Conservation (phyloP, 371 early-diverging fungal genomes). For the Blakeslea trispora region DNA sequence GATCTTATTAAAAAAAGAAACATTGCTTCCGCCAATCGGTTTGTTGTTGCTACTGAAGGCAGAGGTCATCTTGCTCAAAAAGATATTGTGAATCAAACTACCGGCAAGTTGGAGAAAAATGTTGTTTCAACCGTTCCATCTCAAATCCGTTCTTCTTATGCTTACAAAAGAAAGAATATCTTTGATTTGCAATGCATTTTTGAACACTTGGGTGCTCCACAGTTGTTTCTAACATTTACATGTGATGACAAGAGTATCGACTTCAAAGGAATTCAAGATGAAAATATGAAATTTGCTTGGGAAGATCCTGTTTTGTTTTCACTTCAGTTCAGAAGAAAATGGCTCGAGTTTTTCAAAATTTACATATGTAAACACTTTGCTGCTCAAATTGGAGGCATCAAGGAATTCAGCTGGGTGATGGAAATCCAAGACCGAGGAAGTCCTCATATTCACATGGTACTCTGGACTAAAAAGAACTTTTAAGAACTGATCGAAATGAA, state of each 20-base stretch:
- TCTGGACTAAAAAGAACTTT: conserved; percentile 4
- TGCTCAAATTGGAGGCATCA: conserved; percentile 6
- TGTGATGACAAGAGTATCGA: conserved; percentile 2
- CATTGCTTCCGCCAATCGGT: too few relatives aligned
- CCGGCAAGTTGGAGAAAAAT: neutral
- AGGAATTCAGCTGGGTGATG: conserved; percentile 5
- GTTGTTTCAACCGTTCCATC: neutral
- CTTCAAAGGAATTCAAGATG: neutral
- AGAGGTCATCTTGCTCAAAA: neutral
- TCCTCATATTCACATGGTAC: conserved; percentile 2
- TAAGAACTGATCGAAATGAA: neutral
- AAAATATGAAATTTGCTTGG: neutral
- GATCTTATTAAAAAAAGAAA: conserved; percentile 1
- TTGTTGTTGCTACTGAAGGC: conserved; percentile 1
- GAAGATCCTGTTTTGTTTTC: conserved; percentile 4
- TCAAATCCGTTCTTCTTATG: neutral
- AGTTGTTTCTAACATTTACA: neutral
- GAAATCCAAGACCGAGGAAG: conserved; percentile 1
- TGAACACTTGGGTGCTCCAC: neutral
- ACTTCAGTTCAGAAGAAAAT: conserved; percentile 7
- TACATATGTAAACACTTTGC: conserved; percentile 2
- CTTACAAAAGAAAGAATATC: too few relatives aligned
- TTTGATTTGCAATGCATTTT: neutral
- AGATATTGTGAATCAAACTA: neutral
- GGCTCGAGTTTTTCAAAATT: conserved; percentile 3